phyloP scores from a whole-genome alignment of 106 monocot genomes.

The Ottelia alismoides region DNA sequence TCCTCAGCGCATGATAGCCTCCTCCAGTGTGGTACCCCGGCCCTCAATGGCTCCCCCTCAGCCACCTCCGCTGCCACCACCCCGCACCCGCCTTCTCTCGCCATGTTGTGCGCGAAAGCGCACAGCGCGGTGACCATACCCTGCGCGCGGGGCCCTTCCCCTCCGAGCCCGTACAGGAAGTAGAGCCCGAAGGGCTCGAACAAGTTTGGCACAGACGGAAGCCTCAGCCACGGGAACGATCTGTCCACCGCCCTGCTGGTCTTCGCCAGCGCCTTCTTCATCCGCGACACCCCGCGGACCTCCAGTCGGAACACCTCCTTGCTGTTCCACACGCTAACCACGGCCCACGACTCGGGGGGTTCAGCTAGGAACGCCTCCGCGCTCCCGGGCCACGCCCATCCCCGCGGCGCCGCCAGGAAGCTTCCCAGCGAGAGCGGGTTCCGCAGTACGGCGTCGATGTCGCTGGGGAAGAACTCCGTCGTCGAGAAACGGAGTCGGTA shows the following conservation, averaged over 20 bases:
- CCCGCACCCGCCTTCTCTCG: too few species aligned
- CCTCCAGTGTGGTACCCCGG: too few species aligned
- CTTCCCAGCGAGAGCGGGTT: slow-evolving; percentile 62
- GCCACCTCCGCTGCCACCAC: too few species aligned
- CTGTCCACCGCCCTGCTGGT: slow-evolving; percentile 48
- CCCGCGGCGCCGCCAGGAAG: slow-evolving; percentile 23
- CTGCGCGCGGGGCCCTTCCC: too few species aligned
- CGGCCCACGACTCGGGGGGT: slow-evolving; percentile 76
- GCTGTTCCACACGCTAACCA: slow-evolving; percentile 77
- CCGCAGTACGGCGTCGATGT: slow-evolving; percentile 62
- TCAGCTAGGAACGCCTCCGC: slow-evolving; percentile 13
- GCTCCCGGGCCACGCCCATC: slow-evolving; percentile 3
- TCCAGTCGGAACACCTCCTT: slow-evolving; percentile 55
- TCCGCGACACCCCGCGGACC: slow-evolving; percentile 43
- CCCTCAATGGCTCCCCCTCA: too few species aligned
- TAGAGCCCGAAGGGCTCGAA: slow-evolving; percentile 81
- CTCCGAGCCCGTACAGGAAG: slow-evolving; percentile 75
- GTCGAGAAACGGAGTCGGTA: slow-evolving; percentile 40
- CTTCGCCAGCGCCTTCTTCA: slow-evolving; percentile 27
- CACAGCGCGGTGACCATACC: too few species aligned
- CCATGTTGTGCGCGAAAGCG: too few species aligned
- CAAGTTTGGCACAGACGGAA: slow-evolving; percentile 72
- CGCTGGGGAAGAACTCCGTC: slow-evolving; percentile 76
- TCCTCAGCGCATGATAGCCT: too few species aligned
- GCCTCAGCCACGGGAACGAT: slow-evolving; percentile 42